Evolutionary conservation across 345 rosid species (phyloP).

Genomic region (Draba incana): DNA sequence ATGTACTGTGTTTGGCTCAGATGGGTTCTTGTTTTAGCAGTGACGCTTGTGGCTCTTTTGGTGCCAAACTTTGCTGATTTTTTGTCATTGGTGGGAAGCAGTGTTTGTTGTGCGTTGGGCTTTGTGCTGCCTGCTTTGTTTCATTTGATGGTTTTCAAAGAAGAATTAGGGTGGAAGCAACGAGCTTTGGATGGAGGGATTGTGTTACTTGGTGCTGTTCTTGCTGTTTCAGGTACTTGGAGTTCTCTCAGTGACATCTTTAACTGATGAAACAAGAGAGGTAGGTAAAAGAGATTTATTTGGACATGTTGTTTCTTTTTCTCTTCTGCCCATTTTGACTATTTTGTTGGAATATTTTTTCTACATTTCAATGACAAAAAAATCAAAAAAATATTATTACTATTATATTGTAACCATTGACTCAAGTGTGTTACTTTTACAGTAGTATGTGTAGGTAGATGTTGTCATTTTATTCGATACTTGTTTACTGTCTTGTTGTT

Average conservation of each 20-base stretch:
- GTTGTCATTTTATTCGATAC: not conserved
- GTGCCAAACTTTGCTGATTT: conserved; percentile 90
- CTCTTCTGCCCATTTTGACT: not conserved
- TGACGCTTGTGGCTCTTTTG: conserved; percentile 61
- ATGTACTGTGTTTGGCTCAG: conserved; percentile 75
- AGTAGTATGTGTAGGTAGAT: too few species aligned
- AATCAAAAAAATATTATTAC: not conserved
- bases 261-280: conserved; percentile 15
- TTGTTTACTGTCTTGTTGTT: not conserved
- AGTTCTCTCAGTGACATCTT: conserved; percentile 64
- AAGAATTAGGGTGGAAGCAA: conserved; percentile 62
- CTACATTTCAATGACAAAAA: conserved; percentile 4
- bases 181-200: conserved; percentile 54
- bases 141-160: conserved; percentile 74
- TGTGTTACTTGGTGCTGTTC: conserved; percentile 51
- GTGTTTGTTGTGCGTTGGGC: conserved; percentile 76
- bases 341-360: conserved; percentile 20
- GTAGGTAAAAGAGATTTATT: conserved; percentile 12
- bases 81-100: conserved; percentile 82
- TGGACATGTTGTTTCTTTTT: conserved; percentile 12
- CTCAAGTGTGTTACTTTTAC: too few species aligned
- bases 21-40: conserved; percentile 68
- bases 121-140: conserved; percentile 77
- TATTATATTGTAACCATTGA: too few species aligned
- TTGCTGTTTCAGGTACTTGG: conserved; percentile 77